Percentiles rank a stretch among this genome's conserved stretches.
Conservation (phyloP, 345 rosid genomes). For the Stellera chamaejasme region DNA sequence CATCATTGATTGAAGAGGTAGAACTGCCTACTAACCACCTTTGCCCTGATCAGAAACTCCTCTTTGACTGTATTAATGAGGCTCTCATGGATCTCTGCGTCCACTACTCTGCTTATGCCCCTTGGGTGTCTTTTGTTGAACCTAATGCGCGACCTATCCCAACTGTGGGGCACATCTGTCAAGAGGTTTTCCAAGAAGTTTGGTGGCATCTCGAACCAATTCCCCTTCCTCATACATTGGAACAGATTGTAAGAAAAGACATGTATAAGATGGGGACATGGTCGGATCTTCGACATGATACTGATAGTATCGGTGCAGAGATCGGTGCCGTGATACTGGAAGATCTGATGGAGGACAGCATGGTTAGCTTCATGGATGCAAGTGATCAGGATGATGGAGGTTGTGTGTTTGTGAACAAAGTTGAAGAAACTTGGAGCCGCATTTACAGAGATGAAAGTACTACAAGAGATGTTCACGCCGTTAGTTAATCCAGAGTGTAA, state of each 20-base stretch:
- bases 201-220: conserved; percentile 63
- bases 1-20: conserved; percentile 38
- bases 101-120: conserved; percentile 35
- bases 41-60: conserved; percentile 42
- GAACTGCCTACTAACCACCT: conserved; percentile 45
- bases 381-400: conserved; percentile 14
- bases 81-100: conserved; percentile 57
- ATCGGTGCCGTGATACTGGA: conserved; percentile 48
- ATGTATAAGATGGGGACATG: conserved; percentile 47
- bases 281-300: conserved; percentile 56
- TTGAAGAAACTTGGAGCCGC: conserved; percentile 24
- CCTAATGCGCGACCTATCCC: conserved; percentile 37
- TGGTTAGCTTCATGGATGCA: conserved; percentile 24
- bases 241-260: conserved; percentile 69
- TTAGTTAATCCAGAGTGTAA: too few relatives aligned
- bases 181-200: conserved; percentile 58
- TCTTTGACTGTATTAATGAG: conserved; percentile 73
- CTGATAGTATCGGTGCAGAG: conserved; percentile 35
- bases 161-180: conserved; percentile 29
- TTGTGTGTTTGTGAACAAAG: conserved; percentile 17
- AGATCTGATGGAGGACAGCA: conserved; percentile 51
- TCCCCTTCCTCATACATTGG: conserved; percentile 60
- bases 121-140: conserved; percentile 41
- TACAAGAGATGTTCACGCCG: too few relatives aligned
- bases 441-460: neutral